These are phyloP conservation scores for Avena insularis DNA, from an alignment of 176 grass and related monocot species.

Conservation along the genomic window DNA sequence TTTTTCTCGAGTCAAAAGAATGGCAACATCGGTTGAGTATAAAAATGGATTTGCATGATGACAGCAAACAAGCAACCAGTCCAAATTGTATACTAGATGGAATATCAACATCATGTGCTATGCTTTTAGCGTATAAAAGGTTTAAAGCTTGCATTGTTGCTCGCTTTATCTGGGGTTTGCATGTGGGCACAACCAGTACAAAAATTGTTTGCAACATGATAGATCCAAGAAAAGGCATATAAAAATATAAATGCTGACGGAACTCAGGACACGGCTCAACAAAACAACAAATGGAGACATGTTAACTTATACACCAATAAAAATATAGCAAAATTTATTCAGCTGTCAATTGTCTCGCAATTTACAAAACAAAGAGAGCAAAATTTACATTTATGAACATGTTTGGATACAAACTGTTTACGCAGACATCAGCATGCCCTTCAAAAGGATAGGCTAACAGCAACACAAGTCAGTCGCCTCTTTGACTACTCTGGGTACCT, in stretches of 20 bases:
- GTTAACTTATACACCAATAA: not conserved
- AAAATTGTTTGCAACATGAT: not conserved
- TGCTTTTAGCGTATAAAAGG: not conserved
- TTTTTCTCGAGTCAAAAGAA: not conserved
- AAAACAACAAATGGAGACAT: not conserved
- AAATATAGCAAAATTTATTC: not conserved
- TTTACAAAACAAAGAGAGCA: not conserved
- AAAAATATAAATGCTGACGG: not conserved
- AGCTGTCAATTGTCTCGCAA: not conserved
- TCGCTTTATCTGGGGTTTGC: constrained; percentile 4
- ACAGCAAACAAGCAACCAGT: not conserved
- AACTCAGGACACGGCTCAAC: not conserved
- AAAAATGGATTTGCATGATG: not conserved
- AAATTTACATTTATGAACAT: constrained; percentile 48
- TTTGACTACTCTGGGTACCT: constrained; percentile 25
- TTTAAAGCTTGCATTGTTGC: not conserved
- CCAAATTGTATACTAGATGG: not conserved
- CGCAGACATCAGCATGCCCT: not conserved
- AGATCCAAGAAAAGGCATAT: constrained; percentile 13
- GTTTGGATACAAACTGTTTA: constrained; percentile 29
- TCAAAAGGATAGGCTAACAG: constrained; percentile 26
- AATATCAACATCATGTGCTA: constrained; percentile 17
- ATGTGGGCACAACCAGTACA: not conserved
- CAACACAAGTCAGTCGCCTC: constrained; percentile 36
- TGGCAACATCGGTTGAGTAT: not conserved